These are phyloP conservation scores for Pestalotiopsis sp. DNA, from an alignment of 2,329 filamentous ascomycete genomes.

Conservation along the genomic window DNA sequence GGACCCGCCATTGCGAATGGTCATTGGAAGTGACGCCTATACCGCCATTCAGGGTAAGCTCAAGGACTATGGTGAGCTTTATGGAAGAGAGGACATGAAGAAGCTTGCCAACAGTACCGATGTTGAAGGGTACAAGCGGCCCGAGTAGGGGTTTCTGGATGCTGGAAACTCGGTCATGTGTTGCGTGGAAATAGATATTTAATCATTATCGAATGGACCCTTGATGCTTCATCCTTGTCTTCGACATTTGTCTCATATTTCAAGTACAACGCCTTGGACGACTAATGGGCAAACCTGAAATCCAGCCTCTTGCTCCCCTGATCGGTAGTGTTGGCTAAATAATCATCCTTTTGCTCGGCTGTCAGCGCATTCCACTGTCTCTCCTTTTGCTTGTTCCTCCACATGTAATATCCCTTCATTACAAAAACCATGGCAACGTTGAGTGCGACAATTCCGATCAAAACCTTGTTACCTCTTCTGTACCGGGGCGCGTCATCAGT, in stretches of 20 bases:
- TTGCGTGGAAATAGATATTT: no score
- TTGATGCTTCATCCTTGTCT: no score
- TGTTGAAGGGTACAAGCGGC: slow-evolving; percentile 6
- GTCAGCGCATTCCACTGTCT: slow-evolving; percentile 23
- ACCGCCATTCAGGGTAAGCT: slow-evolving; percentile 4
- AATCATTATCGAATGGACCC: no score
- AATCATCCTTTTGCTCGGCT: slow-evolving; percentile 22
- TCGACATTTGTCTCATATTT: no score
- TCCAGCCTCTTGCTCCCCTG: slow-evolving; percentile 26
- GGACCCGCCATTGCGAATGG: slow-evolving; percentile 6
- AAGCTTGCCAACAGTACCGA: slow-evolving; percentile 7
- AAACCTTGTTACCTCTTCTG: slow-evolving; percentile 41
- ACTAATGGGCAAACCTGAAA: slow-evolving; percentile 27
- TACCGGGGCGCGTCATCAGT: slow-evolving; percentile 51
- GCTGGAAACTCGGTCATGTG: no score
- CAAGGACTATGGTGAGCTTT: slow-evolving; percentile 1
- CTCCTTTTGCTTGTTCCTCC: slow-evolving; percentile 37
- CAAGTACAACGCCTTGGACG: neutral
- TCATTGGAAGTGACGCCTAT: slow-evolving; percentile 8
- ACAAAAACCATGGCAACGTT: slow-evolving; percentile 36
- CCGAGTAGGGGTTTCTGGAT: neutral
- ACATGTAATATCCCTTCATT: slow-evolving; percentile 42
- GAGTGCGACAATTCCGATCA: slow-evolving; percentile 41
- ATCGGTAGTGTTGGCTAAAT: slow-evolving; percentile 25
- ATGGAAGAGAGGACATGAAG: slow-evolving; percentile 6